Evolutionary conservation across 2,329 filamentous ascomycete genomes (phyloP), one percentile per base, ranked within the genome.

Genomic region (Exophiala sp.): DNA sequence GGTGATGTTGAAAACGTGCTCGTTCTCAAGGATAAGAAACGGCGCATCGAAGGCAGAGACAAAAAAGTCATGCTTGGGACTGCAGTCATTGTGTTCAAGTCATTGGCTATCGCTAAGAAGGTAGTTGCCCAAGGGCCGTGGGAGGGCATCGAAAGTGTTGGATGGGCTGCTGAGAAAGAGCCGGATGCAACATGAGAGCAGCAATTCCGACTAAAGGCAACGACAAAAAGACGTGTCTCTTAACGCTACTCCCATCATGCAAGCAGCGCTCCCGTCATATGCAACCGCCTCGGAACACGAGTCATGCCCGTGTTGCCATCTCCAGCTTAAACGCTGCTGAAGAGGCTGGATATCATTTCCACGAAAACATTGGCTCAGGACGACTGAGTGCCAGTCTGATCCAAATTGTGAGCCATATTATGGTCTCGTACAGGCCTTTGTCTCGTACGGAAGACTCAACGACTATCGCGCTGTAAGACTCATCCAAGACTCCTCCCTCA

Each of bases 1-100:
- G 82, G 82, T n/a, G 72, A 75, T 42, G 71, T 85, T 10, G 80
- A 85, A 57, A 78, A 76, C 55, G 70, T 76, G 0, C 71, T 81
- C 40, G 67, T 82, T 33, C 69, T 82, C 45, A 81, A 79, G 57
- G 80, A 83, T 62, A 79, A 79, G 59, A 71, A 75, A 52, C 62
- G 70, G 4, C 74, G 75, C 5, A 60, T 77, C 2, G 73, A 74
- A 5, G 77, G 77, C 3, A 71, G 72, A 51, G 76, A 75, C 53
- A 76, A 79, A 59, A 79, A 79, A 61, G 77, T 75, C 52, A 67
- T 75, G 1, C 68, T 80, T 50, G 78, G 75, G 4, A 80, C 74
- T 1, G 81, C 75, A 0, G 75, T 83, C 42, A 69, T 85, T 11
- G 74, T 84, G 11, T 85, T 78, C 66, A 69, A 71, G 3, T 82